A percentile compares a stretch with the other conserved stretches of the same genome.
These are phyloP conservation scores for Penicillium waksmanii DNA, from an alignment of 495 filamentous ascomycete species.

Conservation along the genomic window DNA sequence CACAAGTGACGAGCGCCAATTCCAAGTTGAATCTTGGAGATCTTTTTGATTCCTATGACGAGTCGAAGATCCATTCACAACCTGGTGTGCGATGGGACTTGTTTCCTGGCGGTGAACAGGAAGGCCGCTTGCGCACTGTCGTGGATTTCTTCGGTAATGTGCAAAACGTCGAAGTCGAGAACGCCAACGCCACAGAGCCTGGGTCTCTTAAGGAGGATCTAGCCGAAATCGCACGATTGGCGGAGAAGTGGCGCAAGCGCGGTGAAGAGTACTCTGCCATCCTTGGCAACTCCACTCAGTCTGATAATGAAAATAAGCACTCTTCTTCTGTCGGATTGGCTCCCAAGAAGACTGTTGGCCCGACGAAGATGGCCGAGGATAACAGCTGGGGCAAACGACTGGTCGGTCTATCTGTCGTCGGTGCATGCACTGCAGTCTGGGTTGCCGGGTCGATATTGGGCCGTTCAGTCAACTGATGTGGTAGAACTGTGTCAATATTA, in stretches of 20 bases:
- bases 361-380: conserved; percentile 68
- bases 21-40: conserved; percentile 88
- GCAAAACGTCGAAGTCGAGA: conserved; percentile 91
- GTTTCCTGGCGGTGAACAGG: conserved; percentile 77
- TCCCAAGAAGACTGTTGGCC: conserved; percentile 46
- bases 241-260: conserved; percentile 49
- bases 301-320: conserved; percentile 26
- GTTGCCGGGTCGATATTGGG: conserved; percentile 57
- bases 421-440: conserved; percentile 71
- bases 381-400: conserved; percentile 72
- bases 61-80: conserved; percentile 87
- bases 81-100: conserved; percentile 94
- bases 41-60: conserved; percentile 93
- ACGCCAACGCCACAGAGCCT: conserved; percentile 53
- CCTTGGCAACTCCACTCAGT: conserved; percentile 39
- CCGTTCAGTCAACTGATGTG: conserved; percentile 26
- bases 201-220: conserved; percentile 74
- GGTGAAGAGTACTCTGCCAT: conserved; percentile 38
- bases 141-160: conserved; percentile 99
- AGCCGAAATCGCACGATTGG: conserved; percentile 63
- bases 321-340: conserved; percentile 29
- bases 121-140: conserved; percentile 73
- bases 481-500: not conserved
- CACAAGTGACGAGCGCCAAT: conserved; percentile 77
- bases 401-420: conserved; percentile 64